Base-by-base conservation (phyloP, 2,329 filamentous ascomycete genomes). In the Microascus cirrosus region DNA sequence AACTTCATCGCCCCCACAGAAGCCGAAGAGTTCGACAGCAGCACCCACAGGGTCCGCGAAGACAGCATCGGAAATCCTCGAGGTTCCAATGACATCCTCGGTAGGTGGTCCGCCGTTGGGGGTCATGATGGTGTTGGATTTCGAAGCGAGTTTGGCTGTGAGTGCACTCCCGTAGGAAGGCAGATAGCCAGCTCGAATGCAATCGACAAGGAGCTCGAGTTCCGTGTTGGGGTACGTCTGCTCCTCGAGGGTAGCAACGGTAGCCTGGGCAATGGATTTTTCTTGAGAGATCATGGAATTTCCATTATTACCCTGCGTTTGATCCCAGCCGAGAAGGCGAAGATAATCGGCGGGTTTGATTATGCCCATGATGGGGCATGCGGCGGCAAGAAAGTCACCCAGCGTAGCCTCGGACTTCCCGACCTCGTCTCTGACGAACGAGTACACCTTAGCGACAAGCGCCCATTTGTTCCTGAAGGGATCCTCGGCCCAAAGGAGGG, bases 381-480 rank as follows among this genome's bases (percentile, higher is more conserved):
- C 73, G 59, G 77, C 62, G 18, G 62, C 60, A 53, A 82, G 70
- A 66, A 80, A 82, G 11, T 70, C 65, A 54, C 76, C 71, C 42
- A 82, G 69, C 52, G 74, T 70, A 25, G 77, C 72, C 35, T 73
- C 69, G 24, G 69, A 66, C 61, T 75, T 75, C 63, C 77, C 76
- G 56, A 76, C 65, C 52, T 74, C 69, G 62, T 81, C 78, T 54
- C 79, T 74, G 54, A 80, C 70, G 60, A 74, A 72, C 35, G 79
- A 82, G 71, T 80, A 83, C 20, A 78, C 76, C 64, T 79, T 80
- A 54, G 78, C 76, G 59, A 82, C 66, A 60, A 82, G 68, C 54
- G 71, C 71, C 78, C 78, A 82, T 62, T 78, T 74, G 60, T 73
- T 70, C 63, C 78, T 74, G 69, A 74, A 75, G 53, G 70, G 71